Conservation (phyloP, 192 early-diverging fungal species). For the Coemansia guatemalensis region DNA sequence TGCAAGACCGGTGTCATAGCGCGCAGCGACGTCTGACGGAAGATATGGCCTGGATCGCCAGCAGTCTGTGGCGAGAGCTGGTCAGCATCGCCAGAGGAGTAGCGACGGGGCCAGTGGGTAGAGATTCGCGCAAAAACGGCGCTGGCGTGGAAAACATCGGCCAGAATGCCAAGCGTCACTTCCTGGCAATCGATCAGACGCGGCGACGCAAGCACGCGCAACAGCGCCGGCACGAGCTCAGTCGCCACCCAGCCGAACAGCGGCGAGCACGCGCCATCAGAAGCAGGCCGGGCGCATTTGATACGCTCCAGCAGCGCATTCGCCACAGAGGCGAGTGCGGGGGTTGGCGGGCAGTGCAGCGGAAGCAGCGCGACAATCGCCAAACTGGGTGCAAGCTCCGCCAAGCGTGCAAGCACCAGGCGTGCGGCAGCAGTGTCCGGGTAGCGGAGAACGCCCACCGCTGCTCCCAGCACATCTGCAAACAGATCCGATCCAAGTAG, state of each 20-base stretch:
- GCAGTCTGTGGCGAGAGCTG: slow-evolving; percentile 1
- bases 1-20: slow-evolving; percentile 8
- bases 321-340: slow-evolving; percentile 24
- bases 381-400: slow-evolving; percentile 22
- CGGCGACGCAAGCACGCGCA: slow-evolving; percentile 17
- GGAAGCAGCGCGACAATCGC: slow-evolving; percentile 23
- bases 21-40: slow-evolving; percentile 15
- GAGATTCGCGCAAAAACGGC: slow-evolving; percentile 26
- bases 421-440: slow-evolving; percentile 18
- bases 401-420: slow-evolving; percentile 12
- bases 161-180: slow-evolving; percentile 12
- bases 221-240: slow-evolving; percentile 4
- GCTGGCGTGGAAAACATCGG: slow-evolving; percentile 20
- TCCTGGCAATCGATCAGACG: slow-evolving; percentile 30
- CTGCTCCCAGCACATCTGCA: slow-evolving; percentile 10
- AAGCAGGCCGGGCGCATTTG: not conserved
- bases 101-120: slow-evolving; percentile 24
- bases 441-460: slow-evolving; percentile 12
- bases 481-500: slow-evolving; percentile 14
- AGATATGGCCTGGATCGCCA: slow-evolving; percentile 24
- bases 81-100: slow-evolving; percentile 23
- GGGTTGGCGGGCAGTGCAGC: slow-evolving; percentile 31
- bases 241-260: slow-evolving; percentile 18
- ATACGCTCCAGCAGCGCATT: slow-evolving; percentile 24
- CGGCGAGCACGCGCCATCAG: not conserved